phyloP scores from a whole-genome alignment of 768 basidiomycete genomes.

The Amanita inopinata region DNA sequence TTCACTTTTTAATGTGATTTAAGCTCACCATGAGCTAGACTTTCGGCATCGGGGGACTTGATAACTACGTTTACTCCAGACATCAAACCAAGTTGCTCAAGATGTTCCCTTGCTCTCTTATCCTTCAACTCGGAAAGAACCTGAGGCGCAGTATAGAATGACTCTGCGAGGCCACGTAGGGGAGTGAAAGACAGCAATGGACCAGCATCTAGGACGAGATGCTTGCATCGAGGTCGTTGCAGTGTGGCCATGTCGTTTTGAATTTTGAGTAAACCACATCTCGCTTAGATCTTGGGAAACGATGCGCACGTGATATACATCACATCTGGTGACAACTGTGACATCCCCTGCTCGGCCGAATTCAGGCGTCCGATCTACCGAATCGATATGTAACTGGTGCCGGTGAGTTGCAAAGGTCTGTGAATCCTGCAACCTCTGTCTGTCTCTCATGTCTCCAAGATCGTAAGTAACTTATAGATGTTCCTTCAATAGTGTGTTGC shows the following conservation, averaged over 20 bases:
- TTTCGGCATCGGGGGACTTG: constrained; percentile 56
- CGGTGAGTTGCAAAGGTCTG: neutral
- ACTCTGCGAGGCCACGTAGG: constrained; percentile 78
- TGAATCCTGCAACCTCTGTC: neutral
- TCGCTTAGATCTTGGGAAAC: neutral
- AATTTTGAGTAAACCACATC: too few species aligned
- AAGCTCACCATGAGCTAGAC: constrained; percentile 51
- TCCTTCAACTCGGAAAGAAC: constrained; percentile 89
- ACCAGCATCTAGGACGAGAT: constrained; percentile 88
- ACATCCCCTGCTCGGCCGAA: constrained; percentile 11
- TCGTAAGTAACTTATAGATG: constrained; percentile 28
- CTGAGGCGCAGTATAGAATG: constrained; percentile 82
- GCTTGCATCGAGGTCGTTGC: constrained; percentile 46
- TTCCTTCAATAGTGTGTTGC: neutral
- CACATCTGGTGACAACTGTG: too few species aligned
- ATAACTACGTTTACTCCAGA: constrained; percentile 71
- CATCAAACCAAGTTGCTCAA: constrained; percentile 66
- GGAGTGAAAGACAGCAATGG: constrained; percentile 86
- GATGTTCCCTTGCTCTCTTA: constrained; percentile 77
- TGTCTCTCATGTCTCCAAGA: constrained; percentile 12
- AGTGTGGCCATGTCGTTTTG: neutral
- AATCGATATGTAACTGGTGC: constrained; percentile 10
- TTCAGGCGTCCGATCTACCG: constrained; percentile 10
- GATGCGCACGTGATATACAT: too few species aligned
- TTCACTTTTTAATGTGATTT: neutral